Evolutionary conservation across 768 basidiomycete genomes (phyloP).

Genomic region (Podaxis carcinomalis): DNA sequence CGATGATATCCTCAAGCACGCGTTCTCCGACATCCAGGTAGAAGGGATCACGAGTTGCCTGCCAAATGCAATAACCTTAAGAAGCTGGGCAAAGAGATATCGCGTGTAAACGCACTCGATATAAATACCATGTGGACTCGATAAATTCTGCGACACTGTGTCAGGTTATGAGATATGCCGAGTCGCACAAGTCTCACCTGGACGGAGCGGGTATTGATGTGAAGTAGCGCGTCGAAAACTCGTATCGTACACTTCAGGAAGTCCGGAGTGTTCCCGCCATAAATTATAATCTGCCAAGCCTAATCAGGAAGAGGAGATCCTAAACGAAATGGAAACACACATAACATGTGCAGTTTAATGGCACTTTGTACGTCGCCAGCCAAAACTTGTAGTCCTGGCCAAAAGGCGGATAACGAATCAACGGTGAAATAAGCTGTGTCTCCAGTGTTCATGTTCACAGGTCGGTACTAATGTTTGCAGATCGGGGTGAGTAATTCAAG

Average conservation of each 20-base stretch:
- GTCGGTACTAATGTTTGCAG: conserved; percentile 60
- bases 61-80: conserved; percentile 4
- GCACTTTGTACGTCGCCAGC: conserved; percentile 86
- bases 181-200: conserved; percentile 37
- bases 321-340: conserved; percentile 36
- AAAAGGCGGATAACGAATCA: conserved; percentile 96
- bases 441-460: conserved; percentile 76
- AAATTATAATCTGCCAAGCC: conserved; percentile 75
- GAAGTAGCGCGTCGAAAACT: conserved; percentile 67
- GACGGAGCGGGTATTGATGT: conserved; percentile 75
- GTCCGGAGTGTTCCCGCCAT: conserved; percentile 81
- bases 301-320: background rate
- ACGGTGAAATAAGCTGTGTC: conserved; percentile 71
- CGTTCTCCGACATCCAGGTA: conserved; percentile 91
- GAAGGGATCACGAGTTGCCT: conserved; percentile 91
- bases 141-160: conserved; percentile 64
- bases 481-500: background rate
- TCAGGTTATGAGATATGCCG: background rate
- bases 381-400: conserved; percentile 92
- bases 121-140: conserved; percentile 96
- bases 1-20: conserved; percentile 68
- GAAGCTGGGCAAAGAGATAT: background rate
- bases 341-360: conserved; percentile 87
- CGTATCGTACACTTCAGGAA: conserved; percentile 93
- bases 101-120: conserved; percentile 53